Base-by-base conservation (phyloP, 192 early-diverging fungal genomes). In the Anaeromyces robustus region DNA sequence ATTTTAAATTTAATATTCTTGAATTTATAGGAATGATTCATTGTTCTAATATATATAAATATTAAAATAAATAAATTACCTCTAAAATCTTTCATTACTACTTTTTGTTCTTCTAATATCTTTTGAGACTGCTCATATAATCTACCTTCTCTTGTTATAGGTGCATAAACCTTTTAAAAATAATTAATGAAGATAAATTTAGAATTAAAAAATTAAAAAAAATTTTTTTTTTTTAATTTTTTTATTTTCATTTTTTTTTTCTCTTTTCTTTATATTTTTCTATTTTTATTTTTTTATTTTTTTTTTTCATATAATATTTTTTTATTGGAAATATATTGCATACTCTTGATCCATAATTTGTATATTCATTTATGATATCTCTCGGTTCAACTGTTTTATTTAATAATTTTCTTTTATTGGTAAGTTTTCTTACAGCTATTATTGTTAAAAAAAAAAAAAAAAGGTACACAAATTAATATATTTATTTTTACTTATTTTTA, bases 331-430 rank as follows among this genome's bases (percentile, higher is more conserved):
- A 14, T 39, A 12, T 14, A 39, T 79, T 32, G 30, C 29, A 19
- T 78, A 79, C 77, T 43, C 78, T 79, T 26, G 86, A 87, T 18
- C 85, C 85, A 78, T 82, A 90, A 81, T 89, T 85, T 7, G 88
- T 86, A 81, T 91, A 91, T 18, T 91, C 90, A 41, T 68, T 82
- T 78, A 91, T 90, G 81, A 91, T 90, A 79, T 91, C 89, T 34
- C 90, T 78, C 30, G 86, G 79, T 77, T 90, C 82, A 30, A 86
- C 39, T 81, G 85, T 87, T 26, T 52, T 84, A 30, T 86, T 87
- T 28, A 90, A 84, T 32, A 85, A 83, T 34, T 39, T 80, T 28
- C 90, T 77, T 78, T 88, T 86, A 26, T 89, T 86, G 12, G 86
- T 80, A 31, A 91, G 81, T 79, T 88, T 91, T 16, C 90, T 34